Percentiles rank a stretch among this genome's conserved stretches.
Evolutionary conservation across 139 green algal genomes (phyloP).

Genomic region (Coelastrella sp.): DNA sequence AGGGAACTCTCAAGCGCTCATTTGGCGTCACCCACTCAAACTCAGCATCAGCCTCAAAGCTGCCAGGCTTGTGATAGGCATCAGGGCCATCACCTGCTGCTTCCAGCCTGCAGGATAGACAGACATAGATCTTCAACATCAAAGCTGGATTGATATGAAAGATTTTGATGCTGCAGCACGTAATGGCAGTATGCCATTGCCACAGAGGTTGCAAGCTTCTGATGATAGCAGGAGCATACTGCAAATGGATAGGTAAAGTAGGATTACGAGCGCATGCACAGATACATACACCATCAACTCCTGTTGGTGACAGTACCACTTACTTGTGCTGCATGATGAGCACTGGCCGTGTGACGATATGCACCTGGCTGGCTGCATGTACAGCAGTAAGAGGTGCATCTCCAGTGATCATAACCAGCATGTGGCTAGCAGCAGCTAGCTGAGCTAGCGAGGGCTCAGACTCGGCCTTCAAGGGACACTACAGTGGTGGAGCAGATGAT

Average conservation of each 20-base stretch:
- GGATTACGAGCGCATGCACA: too few relatives aligned
- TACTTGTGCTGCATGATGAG: slow-evolving; percentile 68
- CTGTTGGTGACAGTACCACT: neutral
- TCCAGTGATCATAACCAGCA: slow-evolving; percentile 96
- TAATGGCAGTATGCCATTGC: too few relatives aligned
- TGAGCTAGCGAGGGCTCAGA: slow-evolving; percentile 79
- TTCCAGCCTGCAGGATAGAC: too few relatives aligned
- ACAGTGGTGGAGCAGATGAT: too few relatives aligned
- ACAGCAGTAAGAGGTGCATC: slow-evolving; percentile 93
- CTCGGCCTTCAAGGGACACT: slow-evolving; percentile 90
- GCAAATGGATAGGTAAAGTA: too few relatives aligned
- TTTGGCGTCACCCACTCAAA: slow-evolving; percentile 88
- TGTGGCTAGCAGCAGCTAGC: slow-evolving; percentile 82
- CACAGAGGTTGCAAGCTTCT: too few relatives aligned
- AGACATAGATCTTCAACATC: too few relatives aligned
- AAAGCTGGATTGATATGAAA: too few relatives aligned
- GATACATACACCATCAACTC: too few relatives aligned
- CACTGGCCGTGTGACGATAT: slow-evolving; percentile 91
- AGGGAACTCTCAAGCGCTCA: slow-evolving; percentile 65
- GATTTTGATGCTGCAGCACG: too few relatives aligned
- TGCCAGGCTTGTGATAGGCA: slow-evolving; percentile 38
- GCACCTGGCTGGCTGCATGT: slow-evolving; percentile 83
- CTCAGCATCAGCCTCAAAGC: slow-evolving; percentile 53
- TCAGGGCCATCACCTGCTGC: slow-evolving; percentile 26
- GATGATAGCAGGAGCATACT: too few relatives aligned